Conservation (phyloP, 1,139 yeast genomes). For the Pichia sp. region DNA sequence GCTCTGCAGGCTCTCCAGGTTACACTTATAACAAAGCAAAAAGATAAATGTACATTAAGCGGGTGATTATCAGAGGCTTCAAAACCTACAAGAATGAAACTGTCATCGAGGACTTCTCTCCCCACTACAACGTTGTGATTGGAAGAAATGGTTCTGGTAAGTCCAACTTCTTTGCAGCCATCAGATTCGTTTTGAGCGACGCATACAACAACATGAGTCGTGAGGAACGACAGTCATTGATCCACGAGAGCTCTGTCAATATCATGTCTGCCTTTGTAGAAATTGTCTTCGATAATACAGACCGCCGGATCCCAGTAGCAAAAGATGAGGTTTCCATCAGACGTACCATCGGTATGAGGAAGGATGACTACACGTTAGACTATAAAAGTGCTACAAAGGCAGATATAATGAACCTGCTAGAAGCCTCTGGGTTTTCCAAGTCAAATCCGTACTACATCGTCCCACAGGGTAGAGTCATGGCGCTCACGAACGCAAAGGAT, state of each 20-base stretch:
- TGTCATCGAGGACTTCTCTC: slow-evolving; percentile 69
- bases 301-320: slow-evolving; percentile 67
- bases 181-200: slow-evolving; percentile 86
- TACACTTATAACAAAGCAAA: neutral
- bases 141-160: slow-evolving; percentile 98
- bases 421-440: slow-evolving; percentile 88
- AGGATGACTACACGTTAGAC: slow-evolving; percentile 84
- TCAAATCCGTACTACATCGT: slow-evolving; percentile 94
- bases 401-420: slow-evolving; percentile 78
- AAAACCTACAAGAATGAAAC: slow-evolving; percentile 89
- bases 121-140: slow-evolving; percentile 82
- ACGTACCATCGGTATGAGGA: slow-evolving; percentile 87
- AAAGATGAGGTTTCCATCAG: slow-evolving; percentile 68
- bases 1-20: neutral
- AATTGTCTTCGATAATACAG: slow-evolving; percentile 77
- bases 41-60: slow-evolving; percentile 30
- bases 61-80: slow-evolving; percentile 78
- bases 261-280: slow-evolving; percentile 94
- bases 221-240: slow-evolving; percentile 82
- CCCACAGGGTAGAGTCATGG: slow-evolving; percentile 86
- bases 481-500: slow-evolving; percentile 86
- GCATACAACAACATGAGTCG: slow-evolving; percentile 84
- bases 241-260: slow-evolving; percentile 89
- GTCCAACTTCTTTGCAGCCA: slow-evolving; percentile 93
- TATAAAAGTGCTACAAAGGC: slow-evolving; percentile 73